A percentile compares a stretch with the other conserved stretches of the same genome.
Evolutionary conservation across 148 eudicot genomes (phyloP).

Genomic region (Chenopodium quinoa): DNA sequence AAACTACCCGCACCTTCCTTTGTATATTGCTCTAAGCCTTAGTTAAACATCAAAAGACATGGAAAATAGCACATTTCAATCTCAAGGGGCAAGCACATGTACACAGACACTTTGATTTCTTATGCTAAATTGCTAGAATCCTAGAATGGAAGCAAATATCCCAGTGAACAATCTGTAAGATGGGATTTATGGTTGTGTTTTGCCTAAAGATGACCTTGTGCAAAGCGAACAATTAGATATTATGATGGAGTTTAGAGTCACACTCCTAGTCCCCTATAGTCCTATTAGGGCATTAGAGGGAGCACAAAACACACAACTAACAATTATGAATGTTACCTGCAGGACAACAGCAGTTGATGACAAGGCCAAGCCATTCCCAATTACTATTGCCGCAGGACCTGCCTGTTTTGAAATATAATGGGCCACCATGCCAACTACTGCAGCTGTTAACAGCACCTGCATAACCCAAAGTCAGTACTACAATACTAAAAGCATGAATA

Average conservation of each 20-base stretch:
- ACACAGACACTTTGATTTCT: not conserved
- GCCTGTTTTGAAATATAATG: conserved; percentile 66
- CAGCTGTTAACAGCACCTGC: conserved; percentile 89
- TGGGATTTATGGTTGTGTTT: not conserved
- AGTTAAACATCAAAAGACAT: not conserved
- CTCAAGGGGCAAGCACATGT: not conserved
- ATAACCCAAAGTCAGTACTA: conserved; percentile 20
- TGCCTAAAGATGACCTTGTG: not conserved
- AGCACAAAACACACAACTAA: conserved; percentile 9
- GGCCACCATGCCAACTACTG: conserved; percentile 67
- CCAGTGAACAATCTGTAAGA: not conserved
- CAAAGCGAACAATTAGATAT: not conserved
- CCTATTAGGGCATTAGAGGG: no score
- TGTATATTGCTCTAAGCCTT: not conserved
- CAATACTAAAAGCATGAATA: not conserved
- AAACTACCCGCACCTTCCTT: not conserved
- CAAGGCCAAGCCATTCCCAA: conserved; percentile 97
- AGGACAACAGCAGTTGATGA: conserved; percentile 99
- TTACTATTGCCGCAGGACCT: conserved; percentile 95
- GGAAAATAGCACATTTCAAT: not conserved
- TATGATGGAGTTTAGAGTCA: not conserved
- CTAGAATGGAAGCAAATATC: not conserved
- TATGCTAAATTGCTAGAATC: not conserved
- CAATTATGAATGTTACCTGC: conserved; percentile 54
- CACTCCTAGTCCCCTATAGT: not conserved